A percentile compares a stretch with the other conserved stretches of the same genome.
Conservation (phyloP, 2,329 filamentous ascomycete genomes). For the Fusarium mangiferae region DNA sequence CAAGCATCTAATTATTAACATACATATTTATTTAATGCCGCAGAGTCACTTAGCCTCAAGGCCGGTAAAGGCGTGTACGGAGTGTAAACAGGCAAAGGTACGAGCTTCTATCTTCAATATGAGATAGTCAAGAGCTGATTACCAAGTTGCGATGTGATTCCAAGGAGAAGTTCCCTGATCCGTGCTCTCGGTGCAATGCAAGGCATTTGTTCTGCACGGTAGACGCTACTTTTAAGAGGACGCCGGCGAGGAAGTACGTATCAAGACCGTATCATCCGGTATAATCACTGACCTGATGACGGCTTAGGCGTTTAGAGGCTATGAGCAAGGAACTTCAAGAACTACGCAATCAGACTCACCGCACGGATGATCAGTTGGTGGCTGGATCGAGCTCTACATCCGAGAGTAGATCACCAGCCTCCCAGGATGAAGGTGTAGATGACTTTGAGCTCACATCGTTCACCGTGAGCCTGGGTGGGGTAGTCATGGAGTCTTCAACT, state of each 20-base stretch:
- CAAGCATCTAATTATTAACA: background rate
- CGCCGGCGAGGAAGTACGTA: conserved; percentile 29
- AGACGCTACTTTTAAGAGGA: conserved; percentile 31
- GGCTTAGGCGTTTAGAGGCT: conserved; percentile 24
- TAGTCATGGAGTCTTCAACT: background rate
- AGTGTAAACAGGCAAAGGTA: conserved; percentile 33
- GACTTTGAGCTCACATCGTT: conserved; percentile 11
- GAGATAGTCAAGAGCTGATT: background rate
- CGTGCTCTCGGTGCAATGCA: conserved; percentile 27
- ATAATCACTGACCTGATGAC: background rate
- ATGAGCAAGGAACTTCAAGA: conserved; percentile 37
- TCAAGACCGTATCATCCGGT: background rate
- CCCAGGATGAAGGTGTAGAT: conserved; percentile 2
- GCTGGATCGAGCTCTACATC: background rate
- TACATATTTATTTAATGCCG: background rate
- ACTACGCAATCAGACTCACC: conserved; percentile 18
- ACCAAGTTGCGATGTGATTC: conserved; percentile 33
- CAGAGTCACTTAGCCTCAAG: background rate
- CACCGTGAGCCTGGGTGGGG: background rate
- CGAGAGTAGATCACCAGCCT: background rate
- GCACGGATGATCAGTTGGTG: background rate
- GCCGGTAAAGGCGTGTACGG: conserved; percentile 26
- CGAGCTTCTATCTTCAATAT: fast-evolving
- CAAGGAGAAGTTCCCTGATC: conserved; percentile 33
- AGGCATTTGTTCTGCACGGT: conserved; percentile 36